Base-by-base conservation (phyloP, 1,284 basidiomycete species). In the Sanghuangporus weigelae region DNA sequence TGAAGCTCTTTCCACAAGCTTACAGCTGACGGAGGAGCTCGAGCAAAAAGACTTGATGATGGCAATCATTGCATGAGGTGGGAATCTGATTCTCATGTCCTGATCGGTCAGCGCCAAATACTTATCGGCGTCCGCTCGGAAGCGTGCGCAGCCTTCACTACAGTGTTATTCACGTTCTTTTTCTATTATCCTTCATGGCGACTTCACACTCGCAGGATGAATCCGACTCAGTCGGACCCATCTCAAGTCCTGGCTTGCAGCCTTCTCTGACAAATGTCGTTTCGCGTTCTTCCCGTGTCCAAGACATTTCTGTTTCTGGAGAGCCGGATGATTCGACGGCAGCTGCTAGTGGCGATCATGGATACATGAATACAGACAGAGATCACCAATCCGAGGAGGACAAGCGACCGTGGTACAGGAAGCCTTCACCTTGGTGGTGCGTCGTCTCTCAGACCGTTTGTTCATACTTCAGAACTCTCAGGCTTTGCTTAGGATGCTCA, bases 351-450 rank as follows among this genome's bases (percentile, higher is more conserved):
- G 54, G 60, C 7, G 42, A 60, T n/a, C 26, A 59, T 16, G 60
- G 26, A 19, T 46, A 61, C 19, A 48, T 57, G 19, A 46, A 60
- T 8, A 26, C n/a, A 7, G 36, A 23, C 3, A 46, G 44, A 46
- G 40, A 50, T 23, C 19, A 39, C 7, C 40, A n/a, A 10, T 3
- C 46, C 8, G 38, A 14, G 11, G 42, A 16, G 5, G 40, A 63
- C 35, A 55, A 57, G 38, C 74, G 78, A 48, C 83, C 87, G 0
- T 90, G 88, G 88, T 90, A 85, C 82, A 87, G 76, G 72, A 75
- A 78, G 57, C 88, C 89, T 8, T 87, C 87, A 0, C 79, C 86
- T 0, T 82, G 79, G 76, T 92, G 90, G 89, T 89, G 68, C 67
- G 83, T 76, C 7, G 35, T 23, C 16, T 8, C 7, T 14, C 6